Evolutionary conservation across 2,329 filamentous ascomycete species (phyloP).

Genomic region (Colletotrichum coccodes): DNA sequence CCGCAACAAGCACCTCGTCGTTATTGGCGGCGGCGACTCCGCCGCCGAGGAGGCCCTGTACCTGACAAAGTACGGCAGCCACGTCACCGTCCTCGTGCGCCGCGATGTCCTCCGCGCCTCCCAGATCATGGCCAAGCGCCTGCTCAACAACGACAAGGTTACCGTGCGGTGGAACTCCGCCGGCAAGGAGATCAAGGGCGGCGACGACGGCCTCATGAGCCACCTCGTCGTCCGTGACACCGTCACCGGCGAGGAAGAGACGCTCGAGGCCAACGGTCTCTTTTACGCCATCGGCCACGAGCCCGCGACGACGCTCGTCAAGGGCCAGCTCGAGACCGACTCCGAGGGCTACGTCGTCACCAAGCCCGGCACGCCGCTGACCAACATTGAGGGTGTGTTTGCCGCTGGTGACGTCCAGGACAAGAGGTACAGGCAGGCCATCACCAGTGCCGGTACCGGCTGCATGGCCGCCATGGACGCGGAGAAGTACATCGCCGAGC

Average conservation of each 20-base stretch:
- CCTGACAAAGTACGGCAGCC: slow-evolving; percentile 95
- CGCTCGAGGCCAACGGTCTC: slow-evolving; percentile 88
- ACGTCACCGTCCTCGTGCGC: slow-evolving; percentile 93
- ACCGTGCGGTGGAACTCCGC: slow-evolving; percentile 88
- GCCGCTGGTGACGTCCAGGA: slow-evolving; percentile 98
- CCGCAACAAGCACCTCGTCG: slow-evolving; percentile 92
- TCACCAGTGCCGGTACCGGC: slow-evolving; percentile 94
- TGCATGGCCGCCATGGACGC: slow-evolving; percentile 96
- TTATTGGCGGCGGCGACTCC: slow-evolving; percentile 96
- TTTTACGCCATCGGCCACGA: slow-evolving; percentile 99
- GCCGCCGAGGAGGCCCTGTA: slow-evolving; percentile 98
- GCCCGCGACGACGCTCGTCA: slow-evolving; percentile 89
- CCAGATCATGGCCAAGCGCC: slow-evolving; percentile 89
- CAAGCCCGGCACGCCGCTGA: slow-evolving; percentile 86
- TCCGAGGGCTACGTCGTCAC: slow-evolving; percentile 92
- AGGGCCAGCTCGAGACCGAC: slow-evolving; percentile 89
- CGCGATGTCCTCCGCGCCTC: slow-evolving; percentile 87
- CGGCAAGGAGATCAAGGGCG: slow-evolving; percentile 85
- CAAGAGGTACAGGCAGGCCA: slow-evolving; percentile 97
- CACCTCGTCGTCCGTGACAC: slow-evolving; percentile 86
- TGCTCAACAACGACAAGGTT: slow-evolving; percentile 87
- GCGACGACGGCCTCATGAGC: slow-evolving; percentile 87
- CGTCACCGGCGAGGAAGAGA: slow-evolving; percentile 79
- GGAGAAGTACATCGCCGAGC: slow-evolving; percentile 89
- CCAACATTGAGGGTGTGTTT: slow-evolving; percentile 91